Base-by-base conservation (phyloP, 1,284 basidiomycete species). In the Inonotus obliquus region DNA sequence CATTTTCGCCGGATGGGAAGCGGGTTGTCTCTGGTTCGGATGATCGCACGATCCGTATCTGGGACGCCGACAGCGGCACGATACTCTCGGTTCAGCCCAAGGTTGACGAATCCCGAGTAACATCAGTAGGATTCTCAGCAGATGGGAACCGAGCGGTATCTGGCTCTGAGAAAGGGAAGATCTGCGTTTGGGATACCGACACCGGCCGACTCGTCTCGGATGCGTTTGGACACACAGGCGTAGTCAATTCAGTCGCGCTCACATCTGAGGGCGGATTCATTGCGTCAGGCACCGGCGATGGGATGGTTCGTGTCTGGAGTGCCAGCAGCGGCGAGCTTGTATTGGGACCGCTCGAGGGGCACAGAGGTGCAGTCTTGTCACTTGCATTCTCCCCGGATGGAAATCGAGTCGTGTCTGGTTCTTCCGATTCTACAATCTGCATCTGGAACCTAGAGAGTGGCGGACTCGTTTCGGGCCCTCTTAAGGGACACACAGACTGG, bases 341-440 rank as follows among this genome's bases (percentile, higher is more conserved):
- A 10, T 25, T 14, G 17, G 49, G 29, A 14, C 48, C 38, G 6
- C 21, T 49, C 4, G 19, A 17, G 14, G 49, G 38, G 11, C 51
- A 60, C n/a, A 45, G 19, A 21, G 10, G 32, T 17, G 25, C 17
- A 25, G 38, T 60, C 11, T 2, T 4, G 25, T 60, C 51, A 14
- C 38, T 60, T 21, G 37, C 49, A 13, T 60, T 53, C 37, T 60
- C 59, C 7, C 59, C 51, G 6, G 37, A 41, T 17, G 59, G 59
- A 21, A 60, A 27, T 2, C n/a, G 17, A 10, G 41, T 60, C n/a
- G 49, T 35, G 11, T 54, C 59, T 13, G 59, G 59, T 4, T 60
- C 51, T 13, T 17, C 32, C 5, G 59, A 53, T 39, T 14, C 25
- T 2, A 54, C 37, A 5, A 44, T 60, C 23, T 25, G 41, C 21